A percentile compares a stretch with the other conserved stretches of the same genome.
Evolutionary conservation across 139 green algal genomes (phyloP).

Genomic region (Limnomonas spitsbergensis): DNA sequence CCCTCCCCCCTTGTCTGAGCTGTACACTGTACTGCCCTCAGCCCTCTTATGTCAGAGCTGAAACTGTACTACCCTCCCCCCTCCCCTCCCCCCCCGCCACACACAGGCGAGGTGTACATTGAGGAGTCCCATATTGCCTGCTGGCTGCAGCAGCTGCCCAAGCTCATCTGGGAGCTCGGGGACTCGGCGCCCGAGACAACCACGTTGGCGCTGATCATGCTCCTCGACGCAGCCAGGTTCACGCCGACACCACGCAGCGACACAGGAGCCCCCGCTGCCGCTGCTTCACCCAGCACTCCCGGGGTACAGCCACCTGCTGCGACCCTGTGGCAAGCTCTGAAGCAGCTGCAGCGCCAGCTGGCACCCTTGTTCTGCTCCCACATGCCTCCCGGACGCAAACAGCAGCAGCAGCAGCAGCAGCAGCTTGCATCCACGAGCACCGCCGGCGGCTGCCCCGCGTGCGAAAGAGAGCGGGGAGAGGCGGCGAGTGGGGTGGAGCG

Average conservation of each 20-base stretch:
- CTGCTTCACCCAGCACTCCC: too few relatives aligned
- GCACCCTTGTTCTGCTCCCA: slow-evolving; percentile 32
- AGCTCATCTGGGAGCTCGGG: slow-evolving; percentile 48
- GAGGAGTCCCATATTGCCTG: neutral
- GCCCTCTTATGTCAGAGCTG: too few relatives aligned
- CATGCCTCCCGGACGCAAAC: slow-evolving; percentile 27
- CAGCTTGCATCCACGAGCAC: too few relatives aligned
- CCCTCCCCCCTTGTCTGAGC: too few relatives aligned
- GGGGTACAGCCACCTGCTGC: too few relatives aligned
- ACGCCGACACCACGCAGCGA: neutral
- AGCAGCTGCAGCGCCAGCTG: slow-evolving; percentile 39
- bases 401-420: neutral
- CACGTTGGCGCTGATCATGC: slow-evolving; percentile 30
- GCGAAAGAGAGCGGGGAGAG: too few relatives aligned
- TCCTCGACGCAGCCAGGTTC: slow-evolving; percentile 37
- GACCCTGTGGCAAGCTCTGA: neutral
- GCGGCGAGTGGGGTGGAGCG: too few relatives aligned
- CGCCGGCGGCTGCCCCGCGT: too few relatives aligned
- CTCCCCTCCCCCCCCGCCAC: neutral
- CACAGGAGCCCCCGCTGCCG: neutral
- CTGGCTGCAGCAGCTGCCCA: slow-evolving; percentile 45
- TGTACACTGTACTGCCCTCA: too few relatives aligned
- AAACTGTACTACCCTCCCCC: too few relatives aligned
- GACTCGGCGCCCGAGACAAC: slow-evolving; percentile 17
- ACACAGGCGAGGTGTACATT: neutral